Base-by-base conservation (phyloP, 73 alveolate species). In the Loxodes magnus region DNA sequence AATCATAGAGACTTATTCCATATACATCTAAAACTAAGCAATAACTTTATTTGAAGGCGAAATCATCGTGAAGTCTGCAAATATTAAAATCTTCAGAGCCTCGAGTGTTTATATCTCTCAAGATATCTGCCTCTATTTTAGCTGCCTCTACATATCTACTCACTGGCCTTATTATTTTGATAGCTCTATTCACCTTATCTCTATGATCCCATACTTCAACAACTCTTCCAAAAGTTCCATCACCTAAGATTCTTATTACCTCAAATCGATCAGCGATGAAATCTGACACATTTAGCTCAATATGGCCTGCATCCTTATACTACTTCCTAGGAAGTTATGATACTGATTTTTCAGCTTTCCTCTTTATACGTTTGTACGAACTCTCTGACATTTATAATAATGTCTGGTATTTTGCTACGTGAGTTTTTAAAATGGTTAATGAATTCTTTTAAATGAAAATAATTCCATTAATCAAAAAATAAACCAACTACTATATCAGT, bases 221-320 rank as follows among this genome's bases (percentile, higher is more conserved):
- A 22, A 76, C 90, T 64, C 96, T 72, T 15, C 96, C 97, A 66
- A 87, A 87, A 26, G 96, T 76, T 10, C 97, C 96, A 79, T 83
- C 96, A 31, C 88, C 78, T 36, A 87, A 63, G 51, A 61, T 77
- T 28, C 71, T 50, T n/a, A n/a, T n/a, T n/a, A n/a, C n/a, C n/a
- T n/a, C n/a, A n/a, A n/a, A n/a, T n/a, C n/a, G n/a, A n/a, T n/a
- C n/a, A n/a, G n/a, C n/a, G n/a, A n/a, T n/a, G n/a, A n/a, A n/a
- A n/a, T n/a, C n/a, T n/a, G n/a, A n/a, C n/a, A n/a, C n/a, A n/a
- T n/a, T n/a, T n/a, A n/a, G n/a, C n/a, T n/a, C n/a, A n/a, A n/a
- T n/a, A n/a, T n/a, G n/a, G n/a, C n/a, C n/a, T n/a, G n/a, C n/a
- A n/a, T n/a, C n/a, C n/a, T n/a, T n/a, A n/a, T n/a, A n/a, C n/a